Evolutionary conservation across 345 rosid genomes (phyloP), one percentile per base, ranked within the genome.

Genomic region (Acer yangbiense): DNA sequence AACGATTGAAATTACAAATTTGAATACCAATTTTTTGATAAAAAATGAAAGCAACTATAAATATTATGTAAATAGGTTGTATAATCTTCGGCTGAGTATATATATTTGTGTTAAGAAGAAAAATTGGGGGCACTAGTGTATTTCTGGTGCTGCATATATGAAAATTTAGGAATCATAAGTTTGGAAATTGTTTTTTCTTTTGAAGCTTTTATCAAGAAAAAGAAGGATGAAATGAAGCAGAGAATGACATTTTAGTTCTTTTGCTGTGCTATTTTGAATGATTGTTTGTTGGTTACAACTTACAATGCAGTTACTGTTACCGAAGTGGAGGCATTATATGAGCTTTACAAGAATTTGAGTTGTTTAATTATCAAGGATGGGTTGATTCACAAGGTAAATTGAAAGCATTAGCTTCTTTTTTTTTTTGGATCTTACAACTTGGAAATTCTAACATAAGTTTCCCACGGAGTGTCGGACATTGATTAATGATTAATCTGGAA

Each of bases 311-410:
- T 93, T 80, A 79, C 91, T 25, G 86, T 90, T 21, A 90, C 89
- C 67, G 97, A 93, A 74, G 80, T 93, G 82, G 94, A 91, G 85
- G 94, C 97, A 2, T 78, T 93, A 82, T 80, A 79, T 65, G 97
- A 88, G 86, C 84, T 93, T 25, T 93, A 84, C 81, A 88, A 89
- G 92, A 89, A 85, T 80, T 50, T 92, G 72, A 90, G 97, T 65
- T 81, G 84, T 80, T 91, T 92, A 0, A 86, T 93, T 55, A 79
- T 90, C 54, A 86, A 88, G 54, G 97, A 91, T 35, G 91, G 92
- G n/a, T 81, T 89, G 71, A 90, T 93, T 73, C 95, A 93, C 83
- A 93, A 93, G 93, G 98, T 93, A 74, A 29, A 57, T n/a, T 20
- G 46, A 6, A 18, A 6, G 0, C 11, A 48, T 43, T 5, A 68